Percentiles rank a stretch among this genome's conserved stretches.
phyloP scores from a whole-genome alignment of 202 grass and related monocot genomes.

The Sporobolus alterniflorus region DNA sequence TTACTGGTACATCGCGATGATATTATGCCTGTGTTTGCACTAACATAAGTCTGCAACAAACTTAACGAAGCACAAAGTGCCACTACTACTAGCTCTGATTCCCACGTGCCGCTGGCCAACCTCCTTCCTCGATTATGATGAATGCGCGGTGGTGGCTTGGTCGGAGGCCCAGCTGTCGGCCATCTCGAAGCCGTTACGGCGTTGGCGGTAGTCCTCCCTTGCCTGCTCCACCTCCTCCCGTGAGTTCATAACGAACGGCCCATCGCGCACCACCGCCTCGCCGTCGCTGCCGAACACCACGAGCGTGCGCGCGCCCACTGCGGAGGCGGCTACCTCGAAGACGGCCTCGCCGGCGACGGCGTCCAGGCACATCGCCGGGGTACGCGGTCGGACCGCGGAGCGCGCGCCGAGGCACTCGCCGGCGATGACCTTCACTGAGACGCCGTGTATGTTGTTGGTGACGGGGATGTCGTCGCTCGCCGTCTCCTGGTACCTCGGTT shows the following conservation, averaged over 20 bases:
- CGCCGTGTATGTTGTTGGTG: constrained; percentile 47
- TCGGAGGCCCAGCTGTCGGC: constrained; percentile 51
- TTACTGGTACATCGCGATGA: too few species aligned
- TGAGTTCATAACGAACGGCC: constrained; percentile 72
- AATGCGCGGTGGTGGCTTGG: neutral
- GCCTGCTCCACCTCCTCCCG: constrained; percentile 67
- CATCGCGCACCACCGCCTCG: constrained; percentile 55
- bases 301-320: constrained; percentile 46
- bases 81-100: too few species aligned
- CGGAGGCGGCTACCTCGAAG: constrained; percentile 9
- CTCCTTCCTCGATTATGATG: neutral
- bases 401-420: constrained; percentile 64
- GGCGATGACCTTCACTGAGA: constrained; percentile 75
- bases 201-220: constrained; percentile 48
- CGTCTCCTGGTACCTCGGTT: constrained; percentile 77
- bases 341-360: constrained; percentile 69
- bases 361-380: constrained; percentile 78
- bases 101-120: too few species aligned
- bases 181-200: constrained; percentile 74
- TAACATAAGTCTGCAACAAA: too few species aligned
- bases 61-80: too few species aligned
- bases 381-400: constrained; percentile 63
- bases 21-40: too few species aligned
- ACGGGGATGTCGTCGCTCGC: constrained; percentile 62
- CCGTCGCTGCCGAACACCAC: constrained; percentile 57